Evolutionary conservation across 805 yeast genomes (phyloP).

Genomic region (Cyberlindnera euphorbiiphila): DNA sequence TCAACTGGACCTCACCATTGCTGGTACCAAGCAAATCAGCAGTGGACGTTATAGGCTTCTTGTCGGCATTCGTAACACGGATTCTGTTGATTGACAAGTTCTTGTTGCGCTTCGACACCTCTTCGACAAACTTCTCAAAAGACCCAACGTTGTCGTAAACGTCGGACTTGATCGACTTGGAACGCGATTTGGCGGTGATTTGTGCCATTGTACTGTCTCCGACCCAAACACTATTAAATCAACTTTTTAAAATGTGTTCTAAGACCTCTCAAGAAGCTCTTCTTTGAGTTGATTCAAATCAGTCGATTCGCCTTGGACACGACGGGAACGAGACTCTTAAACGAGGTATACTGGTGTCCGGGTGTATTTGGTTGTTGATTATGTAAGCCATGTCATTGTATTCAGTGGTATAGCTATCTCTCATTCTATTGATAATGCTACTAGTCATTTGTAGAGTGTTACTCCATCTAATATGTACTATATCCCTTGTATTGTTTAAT

Average conservation of each 20-base stretch:
- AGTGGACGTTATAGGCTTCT: conserved; percentile 16
- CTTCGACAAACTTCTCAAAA: conserved; percentile 40
- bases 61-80: conserved; percentile 39
- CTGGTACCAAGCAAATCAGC: conserved; percentile 16
- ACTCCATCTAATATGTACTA: no score
- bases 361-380: no score
- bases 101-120: conserved; percentile 42
- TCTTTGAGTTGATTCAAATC: no score
- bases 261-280: no score
- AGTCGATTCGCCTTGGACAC: no score
- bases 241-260: no score
- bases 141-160: conserved; percentile 27
- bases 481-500: no score
- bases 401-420: no score
- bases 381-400: not conserved
- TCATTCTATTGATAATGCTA: no score
- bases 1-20: conserved; percentile 49
- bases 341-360: not conserved
- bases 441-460: no score
- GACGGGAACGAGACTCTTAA: no score
- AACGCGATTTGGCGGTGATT: conserved; percentile 55
- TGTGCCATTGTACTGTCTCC: conserved; percentile 9
- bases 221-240: not conserved
- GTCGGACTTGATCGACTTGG: conserved; percentile 50
- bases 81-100: conserved; percentile 47